Conservation (phyloP, 768 basidiomycete species). For the Pleurotus tuber-regium region DNA sequence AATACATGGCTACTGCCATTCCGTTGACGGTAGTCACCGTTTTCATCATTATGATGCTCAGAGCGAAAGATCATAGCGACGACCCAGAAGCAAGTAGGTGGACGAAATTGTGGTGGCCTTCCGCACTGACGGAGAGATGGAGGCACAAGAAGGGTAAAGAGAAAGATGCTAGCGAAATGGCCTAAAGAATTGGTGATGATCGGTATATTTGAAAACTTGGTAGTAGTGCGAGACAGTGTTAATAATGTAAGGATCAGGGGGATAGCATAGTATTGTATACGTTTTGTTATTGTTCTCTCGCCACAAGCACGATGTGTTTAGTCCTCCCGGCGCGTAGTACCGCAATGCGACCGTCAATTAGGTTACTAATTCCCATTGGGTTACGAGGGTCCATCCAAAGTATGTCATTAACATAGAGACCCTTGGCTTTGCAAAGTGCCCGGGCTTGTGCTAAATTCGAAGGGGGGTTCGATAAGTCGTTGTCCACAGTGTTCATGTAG, state of each 20-base stretch:
- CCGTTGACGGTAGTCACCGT: slow-evolving; percentile 45
- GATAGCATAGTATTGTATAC: too few species aligned
- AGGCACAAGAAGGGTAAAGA: not conserved
- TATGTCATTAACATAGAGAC: slow-evolving; percentile 70
- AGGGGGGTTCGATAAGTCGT: slow-evolving; percentile 8
- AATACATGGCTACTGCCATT: slow-evolving; percentile 42
- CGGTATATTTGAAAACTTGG: too few species aligned
- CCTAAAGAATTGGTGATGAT: not conserved
- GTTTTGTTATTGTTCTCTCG: slow-evolving; percentile 19
- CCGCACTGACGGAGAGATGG: not conserved
- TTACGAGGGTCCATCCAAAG: slow-evolving; percentile 32
- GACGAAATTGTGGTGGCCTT: slow-evolving; percentile 10
- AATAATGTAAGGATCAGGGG: too few species aligned
- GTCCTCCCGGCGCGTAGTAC: slow-evolving; percentile 77
- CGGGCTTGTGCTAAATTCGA: slow-evolving; percentile 61
- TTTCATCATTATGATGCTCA: slow-evolving; percentile 58
- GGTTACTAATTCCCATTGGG: slow-evolving; percentile 35
- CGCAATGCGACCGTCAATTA: slow-evolving; percentile 61
- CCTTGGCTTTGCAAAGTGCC: slow-evolving; percentile 58
- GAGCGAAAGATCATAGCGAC: slow-evolving; percentile 28
- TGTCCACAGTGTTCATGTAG: not conserved
- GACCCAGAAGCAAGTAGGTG: not conserved
- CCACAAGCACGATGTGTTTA: slow-evolving; percentile 55
- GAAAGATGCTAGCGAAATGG: not conserved
- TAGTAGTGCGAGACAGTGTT: too few species aligned